Evolutionary conservation across 148 eudicot genomes (phyloP), one percentile per base, ranked within the genome.

Genomic region (Vaccinium corymbosum): DNA sequence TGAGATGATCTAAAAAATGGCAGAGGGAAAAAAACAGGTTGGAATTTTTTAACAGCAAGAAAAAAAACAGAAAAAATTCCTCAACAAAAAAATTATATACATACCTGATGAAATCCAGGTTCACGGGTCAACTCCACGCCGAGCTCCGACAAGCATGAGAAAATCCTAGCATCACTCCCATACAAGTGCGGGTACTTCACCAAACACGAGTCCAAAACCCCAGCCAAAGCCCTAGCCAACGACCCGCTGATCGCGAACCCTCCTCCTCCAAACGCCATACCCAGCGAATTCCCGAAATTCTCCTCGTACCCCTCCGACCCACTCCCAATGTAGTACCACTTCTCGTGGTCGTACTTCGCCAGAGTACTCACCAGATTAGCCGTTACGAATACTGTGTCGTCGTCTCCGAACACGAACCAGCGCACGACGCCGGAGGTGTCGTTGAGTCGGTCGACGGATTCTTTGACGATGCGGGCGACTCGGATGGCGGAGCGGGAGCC

Each of bases 51-150:
- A 77, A 8, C 20, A 80, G 68, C 51, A 70, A 8, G 0, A 49
- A 8, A 49, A 48, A 3, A 68, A 81, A 62, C 9, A 50, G 52
- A 50, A 9, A 2, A 50, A 50, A 50, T 50, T 6, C 52, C 11
- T 50, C 52, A 50, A 29, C 32, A 49, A 49, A 8, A 7, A 50
- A 7, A 52, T 11, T 49, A 17, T 38, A 93, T 42, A 5, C 46
- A 4, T 42, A 42, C 98, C 96, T 95, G 97, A 91, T 95, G 97
- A 88, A 95, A 95, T 6, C 95, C 97, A 17, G 93, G 91, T 42
- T 93, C 97, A 2, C 27, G 88, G 14, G 97, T 93, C 73, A 95
- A 85, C 7, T 86, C 87, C 4, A 93, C 90, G 9, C 98, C 98
- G 15, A 95, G 93, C 85, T 95, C 97, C 16, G 89, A 86, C 86